Conservation (phyloP, 345 rosid species). For the Populus tremula region DNA sequence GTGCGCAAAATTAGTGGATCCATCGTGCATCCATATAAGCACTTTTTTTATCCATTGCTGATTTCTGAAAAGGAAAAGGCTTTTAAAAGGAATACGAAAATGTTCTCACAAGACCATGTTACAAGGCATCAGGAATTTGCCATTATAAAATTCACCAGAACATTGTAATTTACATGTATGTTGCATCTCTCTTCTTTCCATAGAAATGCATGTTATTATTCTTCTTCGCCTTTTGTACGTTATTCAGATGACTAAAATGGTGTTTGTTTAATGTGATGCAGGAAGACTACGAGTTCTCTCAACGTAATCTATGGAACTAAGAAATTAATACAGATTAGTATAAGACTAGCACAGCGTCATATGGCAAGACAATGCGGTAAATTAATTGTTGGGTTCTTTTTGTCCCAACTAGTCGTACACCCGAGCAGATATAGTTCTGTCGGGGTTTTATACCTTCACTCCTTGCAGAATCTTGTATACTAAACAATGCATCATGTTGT, state of each 20-base stretch:
- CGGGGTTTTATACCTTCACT: neutral
- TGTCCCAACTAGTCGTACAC: slow-evolving; percentile 20
- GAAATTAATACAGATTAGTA: neutral
- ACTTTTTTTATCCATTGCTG: neutral
- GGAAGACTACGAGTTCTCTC: slow-evolving; percentile 14
- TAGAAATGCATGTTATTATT: neutral
- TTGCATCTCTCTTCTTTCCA: neutral
- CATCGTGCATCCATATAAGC: neutral
- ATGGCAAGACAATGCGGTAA: slow-evolving; percentile 7
- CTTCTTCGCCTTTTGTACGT: neutral
- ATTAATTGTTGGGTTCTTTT: slow-evolving; percentile 21
- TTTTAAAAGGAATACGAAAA: neutral
- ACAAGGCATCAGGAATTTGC: neutral
- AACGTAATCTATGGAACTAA: slow-evolving; percentile 16
- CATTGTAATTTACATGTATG: neutral
- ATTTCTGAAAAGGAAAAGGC: neutral
- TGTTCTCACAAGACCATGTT: neutral
- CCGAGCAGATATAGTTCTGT: neutral
- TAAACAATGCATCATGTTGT: neutral
- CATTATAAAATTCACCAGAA: neutral
- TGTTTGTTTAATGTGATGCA: slow-evolving; percentile 15
- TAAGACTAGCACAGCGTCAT: neutral
- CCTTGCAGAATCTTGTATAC: slow-evolving; percentile 4
- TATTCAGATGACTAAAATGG: neutral
- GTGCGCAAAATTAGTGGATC: neutral